phyloP scores from a whole-genome alignment of 2,329 filamentous ascomycete genomes.

The Trichoderma endophyticum region DNA sequence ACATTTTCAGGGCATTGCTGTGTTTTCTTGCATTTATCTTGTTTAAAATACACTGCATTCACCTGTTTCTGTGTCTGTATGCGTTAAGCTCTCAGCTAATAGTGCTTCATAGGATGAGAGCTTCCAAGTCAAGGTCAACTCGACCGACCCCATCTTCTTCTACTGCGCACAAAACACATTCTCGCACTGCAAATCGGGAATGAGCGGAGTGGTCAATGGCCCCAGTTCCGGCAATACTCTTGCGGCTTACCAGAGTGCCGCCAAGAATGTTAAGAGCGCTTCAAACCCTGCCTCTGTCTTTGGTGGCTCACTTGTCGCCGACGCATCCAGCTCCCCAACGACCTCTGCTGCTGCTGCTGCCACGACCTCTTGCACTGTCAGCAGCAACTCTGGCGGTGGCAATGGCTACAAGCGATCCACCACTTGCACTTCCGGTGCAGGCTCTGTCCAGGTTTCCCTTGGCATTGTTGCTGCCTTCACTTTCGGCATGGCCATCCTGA shows the following conservation, averaged over 20 bases:
- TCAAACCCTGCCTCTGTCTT: neutral
- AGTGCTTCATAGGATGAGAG: conserved; percentile 13
- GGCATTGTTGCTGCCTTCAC: conserved; percentile 8
- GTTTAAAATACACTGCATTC: rapidly evolving
- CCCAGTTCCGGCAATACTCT: conserved; percentile 11
- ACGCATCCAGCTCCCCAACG: neutral
- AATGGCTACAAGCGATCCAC: neutral
- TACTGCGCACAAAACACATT: conserved; percentile 23
- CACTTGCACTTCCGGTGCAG: conserved; percentile 9
- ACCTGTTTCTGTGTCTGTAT: neutral
- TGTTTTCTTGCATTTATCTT: rapidly evolving
- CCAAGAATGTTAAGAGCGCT: neutral
- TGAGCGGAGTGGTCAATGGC: conserved; percentile 26
- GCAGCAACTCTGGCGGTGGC: neutral
- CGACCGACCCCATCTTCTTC: conserved; percentile 26
- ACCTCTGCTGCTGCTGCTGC: neutral
- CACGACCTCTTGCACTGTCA: neutral
- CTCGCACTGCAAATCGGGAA: conserved; percentile 24
- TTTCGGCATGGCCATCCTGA: conserved; percentile 14
- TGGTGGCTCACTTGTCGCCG: neutral
- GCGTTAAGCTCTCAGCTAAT: neutral
- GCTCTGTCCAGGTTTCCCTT: conserved; percentile 1
- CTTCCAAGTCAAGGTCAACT: conserved; percentile 25
- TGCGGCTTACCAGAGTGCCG: conserved; percentile 12
- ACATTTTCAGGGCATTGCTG: neutral